Base-by-base conservation (phyloP, 2,329 filamentous ascomycete species). In the Trichoderma citrinoviride region DNA sequence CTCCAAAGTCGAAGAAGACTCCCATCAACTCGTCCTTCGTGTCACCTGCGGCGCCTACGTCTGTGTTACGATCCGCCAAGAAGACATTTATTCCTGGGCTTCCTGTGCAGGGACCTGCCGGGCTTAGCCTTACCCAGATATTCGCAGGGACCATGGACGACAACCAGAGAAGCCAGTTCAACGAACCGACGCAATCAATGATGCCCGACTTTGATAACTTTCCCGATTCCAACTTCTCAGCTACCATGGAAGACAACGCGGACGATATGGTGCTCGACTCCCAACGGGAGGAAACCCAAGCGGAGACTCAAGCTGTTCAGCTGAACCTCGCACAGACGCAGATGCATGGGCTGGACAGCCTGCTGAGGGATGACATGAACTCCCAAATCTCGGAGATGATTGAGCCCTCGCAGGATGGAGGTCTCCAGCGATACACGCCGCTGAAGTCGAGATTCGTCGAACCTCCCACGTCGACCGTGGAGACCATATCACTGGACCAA, bases 111-210 rank as follows among this genome's bases (percentile, higher is more conserved):
- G 84, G 82, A 0, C 82, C 86, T 23, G 87, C 86, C 41, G 87
- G 87, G 3, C 78, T 96, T 47, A 90, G 92, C 10, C 82, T 97
- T 50, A 96, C 92, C 0, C 93, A 97, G 71, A 94, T 95, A 67
- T 97, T 97, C 73, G 91, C 90, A 5, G 92, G 92, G 14, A 97
- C 93, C 1, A 90, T 97, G 87, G 92, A 91, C 54, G 87, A 81
- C 74, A 86, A 82, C 69, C 83, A 86, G 70, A 69, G 72, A 65
- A 70, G 71, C 69, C 62, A 70, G 19, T 64, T 64, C 33, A 65
- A 67, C n/a, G 74, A 70, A 8, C 76, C 76, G 41, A 78, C 76
- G 1, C 76, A 83, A 19, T 82, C 82, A 7, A 76, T 80, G 66
- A 84, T 87, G 74, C 87, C 89, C 3, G 83, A 83, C 44, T 81